Evolutionary conservation across 78 protist species (phyloP).

Genomic region (Anaeramoeba flamelloides): DNA sequence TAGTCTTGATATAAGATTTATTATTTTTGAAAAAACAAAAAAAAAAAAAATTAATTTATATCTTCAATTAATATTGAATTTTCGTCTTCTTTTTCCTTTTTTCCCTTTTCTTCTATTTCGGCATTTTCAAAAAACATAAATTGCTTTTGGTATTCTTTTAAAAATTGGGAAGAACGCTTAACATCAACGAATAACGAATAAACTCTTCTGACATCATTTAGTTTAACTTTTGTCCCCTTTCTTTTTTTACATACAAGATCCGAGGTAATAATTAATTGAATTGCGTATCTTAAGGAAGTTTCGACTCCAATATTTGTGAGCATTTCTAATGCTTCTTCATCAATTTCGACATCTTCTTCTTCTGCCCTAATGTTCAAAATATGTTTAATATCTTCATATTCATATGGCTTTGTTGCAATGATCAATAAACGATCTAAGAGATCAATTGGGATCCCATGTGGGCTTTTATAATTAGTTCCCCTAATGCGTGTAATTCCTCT

Average conservation of each 20-base stretch:
- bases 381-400: conserved; percentile 31
- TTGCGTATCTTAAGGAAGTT: conserved; percentile 79
- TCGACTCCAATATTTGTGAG: conserved; percentile 26
- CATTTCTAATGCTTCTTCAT: conserved; percentile 2
- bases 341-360: conserved; percentile 19
- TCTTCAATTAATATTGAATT: too few species aligned
- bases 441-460: conserved; percentile 97
- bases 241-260: conserved; percentile 39
- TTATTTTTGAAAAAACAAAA: too few species aligned
- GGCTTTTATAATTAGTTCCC: conserved; percentile 72
- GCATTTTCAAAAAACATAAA: not conserved
- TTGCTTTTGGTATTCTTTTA: not conserved
- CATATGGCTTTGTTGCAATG: conserved; percentile 51
- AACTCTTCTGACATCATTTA: conserved; percentile 8
- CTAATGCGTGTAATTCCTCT: conserved; percentile 78
- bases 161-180: not conserved
- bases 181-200: conserved; percentile 17
- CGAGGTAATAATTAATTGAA: conserved; percentile 75
- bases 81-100: too few species aligned
- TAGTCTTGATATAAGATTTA: too few species aligned
- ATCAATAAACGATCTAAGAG: conserved; percentile 78
- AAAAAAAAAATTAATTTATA: too few species aligned
- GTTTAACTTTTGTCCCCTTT: not conserved
- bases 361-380: conserved; percentile 9
- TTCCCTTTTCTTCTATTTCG: too few species aligned